Conservation (phyloP, 495 filamentous ascomycete species). For the Podospora pseudocomata region DNA sequence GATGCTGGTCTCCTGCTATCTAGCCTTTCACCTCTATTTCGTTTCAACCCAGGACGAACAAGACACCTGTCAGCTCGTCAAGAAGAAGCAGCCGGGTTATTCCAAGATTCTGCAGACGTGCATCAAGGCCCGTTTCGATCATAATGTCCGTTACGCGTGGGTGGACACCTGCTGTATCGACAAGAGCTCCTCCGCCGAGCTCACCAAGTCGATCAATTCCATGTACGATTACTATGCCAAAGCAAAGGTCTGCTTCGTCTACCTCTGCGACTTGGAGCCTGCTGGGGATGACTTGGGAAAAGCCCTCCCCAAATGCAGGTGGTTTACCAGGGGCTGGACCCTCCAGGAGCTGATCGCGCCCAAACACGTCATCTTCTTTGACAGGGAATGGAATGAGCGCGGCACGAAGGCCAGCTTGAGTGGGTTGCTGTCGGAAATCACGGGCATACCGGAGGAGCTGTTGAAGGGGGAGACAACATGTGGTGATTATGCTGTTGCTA, state of each 20-base stretch:
- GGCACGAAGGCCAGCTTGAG: conserved; percentile 22
- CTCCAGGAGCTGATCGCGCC: conserved; percentile 36
- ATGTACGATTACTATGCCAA: conserved; percentile 44
- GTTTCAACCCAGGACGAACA: not conserved
- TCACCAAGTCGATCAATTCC: conserved; percentile 44
- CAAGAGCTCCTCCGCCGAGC: conserved; percentile 39
- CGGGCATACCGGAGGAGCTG: conserved; percentile 6
- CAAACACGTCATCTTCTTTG: conserved; percentile 27
- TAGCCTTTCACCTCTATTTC: not conserved
- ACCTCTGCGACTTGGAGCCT: conserved; percentile 13
- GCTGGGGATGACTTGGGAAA: not conserved
- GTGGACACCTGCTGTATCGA: conserved; percentile 47
- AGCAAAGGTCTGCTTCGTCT: conserved; percentile 33
- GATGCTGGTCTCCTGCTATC: not conserved
- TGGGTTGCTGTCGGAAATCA: conserved; percentile 14
- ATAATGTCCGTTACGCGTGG: conserved; percentile 30
- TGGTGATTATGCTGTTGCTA: not conserved
- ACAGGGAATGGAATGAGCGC: conserved; percentile 25
- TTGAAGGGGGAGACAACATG: not conserved
- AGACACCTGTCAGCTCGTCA: not conserved
- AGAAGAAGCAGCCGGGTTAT: conserved; percentile 7
- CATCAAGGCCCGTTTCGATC: not conserved
- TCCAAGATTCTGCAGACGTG: not conserved
- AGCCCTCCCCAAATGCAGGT: conserved; percentile 16
- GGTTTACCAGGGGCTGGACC: conserved; percentile 38